Evolutionary conservation across 768 basidiomycete species (phyloP).

Genomic region (Lentinus tigrinus): DNA sequence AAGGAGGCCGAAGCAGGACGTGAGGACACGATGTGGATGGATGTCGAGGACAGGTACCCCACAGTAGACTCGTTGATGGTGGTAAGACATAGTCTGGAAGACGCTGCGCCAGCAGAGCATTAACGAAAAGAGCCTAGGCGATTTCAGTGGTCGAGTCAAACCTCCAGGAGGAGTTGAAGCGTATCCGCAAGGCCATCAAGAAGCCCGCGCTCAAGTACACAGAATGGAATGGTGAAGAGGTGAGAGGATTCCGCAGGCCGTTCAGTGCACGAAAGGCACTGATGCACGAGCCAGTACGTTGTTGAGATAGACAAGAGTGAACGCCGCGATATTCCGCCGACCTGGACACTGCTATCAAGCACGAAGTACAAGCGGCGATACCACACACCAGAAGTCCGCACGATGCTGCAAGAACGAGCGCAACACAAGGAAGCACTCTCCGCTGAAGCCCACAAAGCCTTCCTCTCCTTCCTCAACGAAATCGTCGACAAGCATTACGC

Average conservation of each 20-base stretch:
- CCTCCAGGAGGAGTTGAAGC: slow-evolving; percentile 69
- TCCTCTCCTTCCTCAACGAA: slow-evolving; percentile 63
- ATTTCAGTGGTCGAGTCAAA: slow-evolving; percentile 69
- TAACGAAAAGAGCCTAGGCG: slow-evolving; percentile 40
- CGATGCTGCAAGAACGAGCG: slow-evolving; percentile 67
- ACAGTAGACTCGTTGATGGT: slow-evolving; percentile 55
- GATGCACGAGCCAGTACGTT: slow-evolving; percentile 52
- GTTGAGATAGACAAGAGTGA: slow-evolving; percentile 72
- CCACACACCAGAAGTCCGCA: slow-evolving; percentile 65
- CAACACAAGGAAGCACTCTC: slow-evolving; percentile 73
- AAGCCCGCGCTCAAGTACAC: slow-evolving; percentile 75
- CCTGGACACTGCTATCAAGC: slow-evolving; percentile 70
- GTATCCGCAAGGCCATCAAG: slow-evolving; percentile 66
- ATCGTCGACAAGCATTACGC: slow-evolving; percentile 69
- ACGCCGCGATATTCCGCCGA: slow-evolving; percentile 42
- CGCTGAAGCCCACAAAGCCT: slow-evolving; percentile 65
- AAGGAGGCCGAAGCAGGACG: slow-evolving; percentile 63
- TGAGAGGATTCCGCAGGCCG: slow-evolving; percentile 29
- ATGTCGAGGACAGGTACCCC: slow-evolving; percentile 47
- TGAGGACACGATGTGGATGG: slow-evolving; percentile 70
- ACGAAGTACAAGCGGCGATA: slow-evolving; percentile 75
- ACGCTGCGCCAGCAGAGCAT: background rate
- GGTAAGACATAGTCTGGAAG: slow-evolving; percentile 41
- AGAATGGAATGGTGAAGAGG: slow-evolving; percentile 68
- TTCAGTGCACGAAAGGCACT: background rate